These are phyloP conservation scores for Ustilago esculenta DNA, from an alignment of 1,284 basidiomycete genomes.

Conservation along the genomic window DNA sequence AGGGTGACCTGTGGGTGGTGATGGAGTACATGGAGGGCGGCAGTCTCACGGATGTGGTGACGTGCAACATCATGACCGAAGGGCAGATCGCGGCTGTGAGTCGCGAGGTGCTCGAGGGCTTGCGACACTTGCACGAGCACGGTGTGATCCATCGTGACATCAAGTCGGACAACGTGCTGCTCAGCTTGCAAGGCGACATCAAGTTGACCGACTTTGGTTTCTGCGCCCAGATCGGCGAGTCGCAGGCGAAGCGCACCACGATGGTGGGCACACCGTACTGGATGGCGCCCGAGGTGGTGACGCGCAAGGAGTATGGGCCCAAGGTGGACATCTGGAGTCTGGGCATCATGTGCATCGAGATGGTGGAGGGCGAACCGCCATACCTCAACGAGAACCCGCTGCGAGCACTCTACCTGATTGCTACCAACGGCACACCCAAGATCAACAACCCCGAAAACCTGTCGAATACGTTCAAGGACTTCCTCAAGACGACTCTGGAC, in stretches of 20 bases:
- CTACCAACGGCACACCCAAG: constrained; percentile 96
- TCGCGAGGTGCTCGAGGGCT: constrained; percentile 86
- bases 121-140: constrained; percentile 90
- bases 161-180: constrained; percentile 94
- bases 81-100: constrained; percentile 93
- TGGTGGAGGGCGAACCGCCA: constrained; percentile 99
- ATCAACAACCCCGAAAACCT: constrained; percentile 94
- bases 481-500: constrained; percentile 86
- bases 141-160: constrained; percentile 98
- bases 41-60: constrained; percentile 91
- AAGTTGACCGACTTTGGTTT: constrained; percentile 99
- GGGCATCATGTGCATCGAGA: constrained; percentile 99
- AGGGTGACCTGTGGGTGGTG: constrained; percentile 98
- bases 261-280: constrained; percentile 99
- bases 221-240: constrained; percentile 95
- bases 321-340: constrained; percentile 99
- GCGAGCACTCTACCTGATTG: constrained; percentile 93
- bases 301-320: constrained; percentile 96
- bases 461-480: constrained; percentile 86
- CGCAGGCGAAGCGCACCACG: constrained; percentile 93
- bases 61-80: constrained; percentile 91
- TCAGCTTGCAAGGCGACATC: constrained; percentile 92
- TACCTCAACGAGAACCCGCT: constrained; percentile 97
- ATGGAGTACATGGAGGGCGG: constrained; percentile 99
- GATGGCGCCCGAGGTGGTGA: constrained; percentile 99